Conservation (phyloP, 192 early-diverging fungal genomes). For the Lobosporangium transversale region DNA sequence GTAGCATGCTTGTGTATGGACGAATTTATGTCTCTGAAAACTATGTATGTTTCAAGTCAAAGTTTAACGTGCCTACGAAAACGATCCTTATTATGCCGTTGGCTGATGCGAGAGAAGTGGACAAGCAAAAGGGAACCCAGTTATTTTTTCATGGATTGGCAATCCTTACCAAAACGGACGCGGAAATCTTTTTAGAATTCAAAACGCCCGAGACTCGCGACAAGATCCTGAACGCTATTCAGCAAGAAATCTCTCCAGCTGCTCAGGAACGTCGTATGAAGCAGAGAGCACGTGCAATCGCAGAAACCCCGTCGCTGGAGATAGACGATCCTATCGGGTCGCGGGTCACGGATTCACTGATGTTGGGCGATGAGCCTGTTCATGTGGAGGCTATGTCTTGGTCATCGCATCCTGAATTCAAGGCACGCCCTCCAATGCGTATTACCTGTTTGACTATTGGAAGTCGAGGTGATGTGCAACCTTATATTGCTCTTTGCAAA, state of each 20-base stretch:
- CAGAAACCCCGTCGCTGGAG: slow-evolving; percentile 35
- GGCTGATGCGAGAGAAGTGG: slow-evolving; percentile 56
- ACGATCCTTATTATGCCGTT: slow-evolving; percentile 69
- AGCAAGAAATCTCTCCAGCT: slow-evolving; percentile 20
- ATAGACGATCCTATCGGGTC: slow-evolving; percentile 38
- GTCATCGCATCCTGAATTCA: slow-evolving; percentile 33
- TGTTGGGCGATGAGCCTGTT: slow-evolving; percentile 42
- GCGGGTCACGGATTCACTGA: slow-evolving; percentile 27
- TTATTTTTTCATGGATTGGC: slow-evolving; percentile 60
- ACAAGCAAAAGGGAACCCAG: slow-evolving; percentile 53
- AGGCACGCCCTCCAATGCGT: slow-evolving; percentile 59
- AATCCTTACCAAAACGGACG: slow-evolving; percentile 57
- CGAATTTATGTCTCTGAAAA: slow-evolving; percentile 69
- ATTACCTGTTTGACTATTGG: slow-evolving; percentile 79
- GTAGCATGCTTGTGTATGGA: slow-evolving; percentile 66
- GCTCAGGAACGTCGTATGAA: slow-evolving; percentile 27
- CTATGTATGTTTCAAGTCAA: slow-evolving; percentile 71
- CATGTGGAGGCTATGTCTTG: slow-evolving; percentile 40
- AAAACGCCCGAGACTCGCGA: slow-evolving; percentile 43
- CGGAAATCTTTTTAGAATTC: slow-evolving; percentile 71
- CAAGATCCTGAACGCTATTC: slow-evolving; percentile 33
- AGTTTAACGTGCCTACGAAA: slow-evolving; percentile 59
- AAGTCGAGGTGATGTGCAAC: slow-evolving; percentile 81
- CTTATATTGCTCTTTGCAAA: slow-evolving; percentile 75
- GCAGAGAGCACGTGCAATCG: slow-evolving; percentile 25